Percentiles rank a stretch among this genome's conserved stretches.
Evolutionary conservation across 2,329 filamentous ascomycete species (phyloP).

Genomic region (Stylonectria norvegica): DNA sequence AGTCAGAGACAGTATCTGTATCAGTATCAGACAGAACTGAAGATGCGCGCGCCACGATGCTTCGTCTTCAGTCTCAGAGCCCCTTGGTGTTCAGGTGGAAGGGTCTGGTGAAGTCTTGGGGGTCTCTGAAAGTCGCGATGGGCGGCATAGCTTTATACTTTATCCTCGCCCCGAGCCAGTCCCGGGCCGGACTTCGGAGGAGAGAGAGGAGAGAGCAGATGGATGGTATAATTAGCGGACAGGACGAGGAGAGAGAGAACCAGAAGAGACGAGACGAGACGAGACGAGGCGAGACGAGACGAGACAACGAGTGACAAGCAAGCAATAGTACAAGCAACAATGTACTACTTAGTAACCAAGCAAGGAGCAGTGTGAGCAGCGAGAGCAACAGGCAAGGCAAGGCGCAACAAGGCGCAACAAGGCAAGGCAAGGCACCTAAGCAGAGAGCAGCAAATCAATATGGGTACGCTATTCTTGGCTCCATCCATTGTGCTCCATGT

Average conservation of each 20-base stretch:
- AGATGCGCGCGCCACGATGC: not conserved
- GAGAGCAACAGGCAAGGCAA: conserved; percentile 19
- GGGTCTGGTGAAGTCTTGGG: conserved; percentile 14
- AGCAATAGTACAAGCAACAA: conserved; percentile 12
- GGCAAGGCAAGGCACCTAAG: conserved; percentile 15
- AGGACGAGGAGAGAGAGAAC: conserved; percentile 11
- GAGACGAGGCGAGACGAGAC: too few species aligned
- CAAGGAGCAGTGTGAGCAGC: too few species aligned
- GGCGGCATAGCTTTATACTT: conserved; percentile 23
- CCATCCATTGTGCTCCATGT: not conserved
- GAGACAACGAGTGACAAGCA: conserved; percentile 21
- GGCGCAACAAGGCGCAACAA: conserved; percentile 13
- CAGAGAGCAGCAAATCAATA: conserved; percentile 13
- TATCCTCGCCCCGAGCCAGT: conserved; percentile 10
- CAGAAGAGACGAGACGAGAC: not conserved
- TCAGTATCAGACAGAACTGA: not conserved
- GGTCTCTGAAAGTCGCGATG: conserved; percentile 6
- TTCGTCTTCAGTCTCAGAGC: too few species aligned
- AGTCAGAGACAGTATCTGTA: too few species aligned
- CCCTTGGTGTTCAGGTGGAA: conserved; percentile 7
- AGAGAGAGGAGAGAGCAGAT: too few species aligned
- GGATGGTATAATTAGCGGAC: conserved; percentile 25
- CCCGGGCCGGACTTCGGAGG: conserved; percentile 22
- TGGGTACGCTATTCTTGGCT: conserved; percentile 15
- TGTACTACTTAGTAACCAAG: conserved; percentile 11